Percentiles rank a stretch among this genome's conserved stretches.
These are phyloP conservation scores for Acacia acuminata DNA, from an alignment of 306 rosid genomes.

Conservation along the genomic window DNA sequence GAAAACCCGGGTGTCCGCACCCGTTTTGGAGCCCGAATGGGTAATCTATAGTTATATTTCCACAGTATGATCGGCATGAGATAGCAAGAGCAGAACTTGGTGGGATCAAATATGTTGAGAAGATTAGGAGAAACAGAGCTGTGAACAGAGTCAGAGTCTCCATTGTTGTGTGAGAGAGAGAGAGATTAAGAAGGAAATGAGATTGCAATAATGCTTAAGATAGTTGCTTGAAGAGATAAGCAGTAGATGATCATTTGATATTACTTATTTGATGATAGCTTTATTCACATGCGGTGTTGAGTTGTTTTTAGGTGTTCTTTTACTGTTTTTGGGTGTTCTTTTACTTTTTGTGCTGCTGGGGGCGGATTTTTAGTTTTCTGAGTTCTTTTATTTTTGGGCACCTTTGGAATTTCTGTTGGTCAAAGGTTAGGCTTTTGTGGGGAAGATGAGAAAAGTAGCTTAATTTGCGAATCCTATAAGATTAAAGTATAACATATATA, in stretches of 20 bases:
- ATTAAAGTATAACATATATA: neutral
- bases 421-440: conserved; percentile 40
- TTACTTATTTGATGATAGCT: conserved; percentile 36
- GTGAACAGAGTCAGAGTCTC: conserved; percentile 30
- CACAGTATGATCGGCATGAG: conserved; percentile 83
- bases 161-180: conserved; percentile 46
- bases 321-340: conserved; percentile 45
- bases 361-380: conserved; percentile 24
- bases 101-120: conserved; percentile 32
- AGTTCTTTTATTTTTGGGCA: neutral
- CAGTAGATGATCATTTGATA: conserved; percentile 19
- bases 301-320: conserved; percentile 55
- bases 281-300: conserved; percentile 55
- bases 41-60: conserved; percentile 86
- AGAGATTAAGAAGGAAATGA: conserved; percentile 4
- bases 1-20: conserved; percentile 96
- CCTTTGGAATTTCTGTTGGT: conserved; percentile 48
- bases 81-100: conserved; percentile 18
- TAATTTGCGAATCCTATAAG: conserved; percentile 32
- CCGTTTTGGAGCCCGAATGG: conserved; percentile 80
- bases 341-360: conserved; percentile 28
- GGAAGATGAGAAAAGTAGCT: conserved; percentile 7
- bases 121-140: conserved; percentile 39
- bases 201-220: conserved; percentile 46
- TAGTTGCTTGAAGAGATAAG: conserved; percentile 5